Percentiles rank a stretch among this genome's conserved stretches.
These are phyloP conservation scores for Gossypium raimondii DNA, from an alignment of 345 rosid genomes.

Conservation along the genomic window DNA sequence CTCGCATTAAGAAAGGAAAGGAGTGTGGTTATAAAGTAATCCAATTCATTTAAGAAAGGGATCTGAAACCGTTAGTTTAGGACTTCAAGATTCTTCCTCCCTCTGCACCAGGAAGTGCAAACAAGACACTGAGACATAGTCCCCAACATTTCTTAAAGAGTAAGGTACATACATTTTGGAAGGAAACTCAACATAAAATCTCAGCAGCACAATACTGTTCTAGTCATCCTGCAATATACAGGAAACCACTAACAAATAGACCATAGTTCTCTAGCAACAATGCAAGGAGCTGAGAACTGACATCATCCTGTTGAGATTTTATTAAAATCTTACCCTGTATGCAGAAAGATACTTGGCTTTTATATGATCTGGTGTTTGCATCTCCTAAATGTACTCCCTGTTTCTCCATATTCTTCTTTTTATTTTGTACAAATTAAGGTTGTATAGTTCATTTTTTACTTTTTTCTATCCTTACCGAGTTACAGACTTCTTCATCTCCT, in stretches of 20 bases:
- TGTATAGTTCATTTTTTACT: neutral
- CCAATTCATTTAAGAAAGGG: slow-evolving; percentile 1
- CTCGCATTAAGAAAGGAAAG: neutral
- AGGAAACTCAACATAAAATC: neutral
- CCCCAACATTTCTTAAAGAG: neutral
- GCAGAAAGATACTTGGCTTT: neutral
- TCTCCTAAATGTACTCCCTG: neutral
- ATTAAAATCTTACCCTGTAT: neutral
- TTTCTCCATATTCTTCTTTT: neutral
- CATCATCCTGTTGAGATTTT: neutral
- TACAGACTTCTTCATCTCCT: neutral
- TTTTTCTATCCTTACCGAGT: neutral
- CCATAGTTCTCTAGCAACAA: slow-evolving; percentile 7
- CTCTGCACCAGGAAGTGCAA: neutral
- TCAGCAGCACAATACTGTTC: neutral
- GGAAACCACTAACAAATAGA: neutral
- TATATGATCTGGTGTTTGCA: neutral
- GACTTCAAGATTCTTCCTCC: slow-evolving; percentile 6
- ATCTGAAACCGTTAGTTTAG: neutral
- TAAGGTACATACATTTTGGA: neutral
- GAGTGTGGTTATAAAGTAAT: neutral
- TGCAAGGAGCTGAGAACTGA: neutral
- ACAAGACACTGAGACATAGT: neutral
- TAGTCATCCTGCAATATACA: slow-evolving; percentile 1
- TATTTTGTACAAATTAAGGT: neutral